A percentile compares a stretch with the other conserved stretches of the same genome.
Evolutionary conservation across 495 filamentous ascomycete genomes (phyloP).

Genomic region (Penicillium cosmopolitanum): DNA sequence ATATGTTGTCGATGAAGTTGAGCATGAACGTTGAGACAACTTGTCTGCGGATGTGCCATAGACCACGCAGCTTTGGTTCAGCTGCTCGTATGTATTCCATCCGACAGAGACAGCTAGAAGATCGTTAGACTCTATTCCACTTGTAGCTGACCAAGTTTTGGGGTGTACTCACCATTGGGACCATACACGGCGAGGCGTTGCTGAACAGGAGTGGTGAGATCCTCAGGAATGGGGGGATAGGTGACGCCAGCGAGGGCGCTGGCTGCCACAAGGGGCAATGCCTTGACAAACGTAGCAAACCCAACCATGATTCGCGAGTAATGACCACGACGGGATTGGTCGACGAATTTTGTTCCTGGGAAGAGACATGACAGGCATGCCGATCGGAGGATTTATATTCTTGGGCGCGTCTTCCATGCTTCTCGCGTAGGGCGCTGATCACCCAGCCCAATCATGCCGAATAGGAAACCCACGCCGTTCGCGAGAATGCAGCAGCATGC

Average conservation of each 20-base stretch:
- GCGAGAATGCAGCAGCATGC: slow-evolving; percentile 3
- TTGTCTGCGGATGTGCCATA: slow-evolving; percentile 42
- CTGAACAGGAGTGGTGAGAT: slow-evolving; percentile 60
- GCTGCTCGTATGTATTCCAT: slow-evolving; percentile 55
- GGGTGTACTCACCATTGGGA: slow-evolving; percentile 44
- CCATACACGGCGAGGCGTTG: slow-evolving; percentile 61
- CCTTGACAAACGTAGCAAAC: slow-evolving; percentile 17
- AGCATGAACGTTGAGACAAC: slow-evolving; percentile 35
- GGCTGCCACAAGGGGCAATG: slow-evolving; percentile 46
- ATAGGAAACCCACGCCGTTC: slow-evolving; percentile 18
- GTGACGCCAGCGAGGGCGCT: slow-evolving; percentile 44
- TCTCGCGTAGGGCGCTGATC: background rate
- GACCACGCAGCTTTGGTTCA: slow-evolving; percentile 45
- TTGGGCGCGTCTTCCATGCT: background rate
- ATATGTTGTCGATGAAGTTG: slow-evolving; percentile 50
- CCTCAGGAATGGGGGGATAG: slow-evolving; percentile 55
- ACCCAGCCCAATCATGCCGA: slow-evolving; percentile 18
- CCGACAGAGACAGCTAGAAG: slow-evolving; percentile 56
- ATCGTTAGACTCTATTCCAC: background rate
- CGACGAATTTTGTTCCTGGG: background rate
- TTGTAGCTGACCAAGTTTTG: background rate
- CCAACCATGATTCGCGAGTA: slow-evolving; percentile 22
- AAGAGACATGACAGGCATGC: slow-evolving; percentile 1
- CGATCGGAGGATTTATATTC: slow-evolving; percentile 16
- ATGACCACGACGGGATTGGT: background rate